phyloP scores from a whole-genome alignment of 176 grass and related monocot genomes.

The Cenchrus fungigraminus region DNA sequence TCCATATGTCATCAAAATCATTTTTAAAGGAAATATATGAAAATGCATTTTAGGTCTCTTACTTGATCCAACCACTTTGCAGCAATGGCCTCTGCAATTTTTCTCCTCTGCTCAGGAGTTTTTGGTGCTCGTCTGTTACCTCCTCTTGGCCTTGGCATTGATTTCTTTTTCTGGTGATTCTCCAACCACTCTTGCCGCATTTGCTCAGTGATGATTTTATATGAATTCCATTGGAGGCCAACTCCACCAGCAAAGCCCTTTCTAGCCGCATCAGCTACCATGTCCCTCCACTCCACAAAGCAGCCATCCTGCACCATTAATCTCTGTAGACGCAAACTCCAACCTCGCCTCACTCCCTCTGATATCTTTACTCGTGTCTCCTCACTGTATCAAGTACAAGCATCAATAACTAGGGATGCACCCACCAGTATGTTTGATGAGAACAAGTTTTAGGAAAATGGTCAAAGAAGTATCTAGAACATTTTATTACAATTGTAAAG shows the following conservation, averaged over 20 bases:
- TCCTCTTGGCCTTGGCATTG: slow-evolving; percentile 50
- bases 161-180: slow-evolving; percentile 61
- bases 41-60: slow-evolving; percentile 31
- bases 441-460: neutral
- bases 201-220: slow-evolving; percentile 73
- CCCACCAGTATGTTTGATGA: slow-evolving; percentile 3
- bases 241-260: slow-evolving; percentile 69
- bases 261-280: slow-evolving; percentile 74
- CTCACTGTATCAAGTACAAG: slow-evolving; percentile 53
- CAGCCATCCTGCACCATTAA: slow-evolving; percentile 74
- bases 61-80: slow-evolving; percentile 92
- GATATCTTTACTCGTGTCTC: slow-evolving; percentile 86
- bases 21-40: slow-evolving; percentile 3
- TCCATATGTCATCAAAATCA: neutral
- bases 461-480: slow-evolving; percentile 13
- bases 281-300: slow-evolving; percentile 77
- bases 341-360: slow-evolving; percentile 68
- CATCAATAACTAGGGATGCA: slow-evolving; percentile 36
- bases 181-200: slow-evolving; percentile 61
- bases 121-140: slow-evolving; percentile 72
- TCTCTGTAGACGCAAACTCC: slow-evolving; percentile 61
- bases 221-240: slow-evolving; percentile 78
- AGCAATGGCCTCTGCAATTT: slow-evolving; percentile 87
- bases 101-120: slow-evolving; percentile 78
- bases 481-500: slow-evolving; percentile 15